Percentiles rank a stretch among this genome's conserved stretches.
Conservation (phyloP, 1,284 basidiomycete genomes). For the Gastroboletus turbinatus region DNA sequence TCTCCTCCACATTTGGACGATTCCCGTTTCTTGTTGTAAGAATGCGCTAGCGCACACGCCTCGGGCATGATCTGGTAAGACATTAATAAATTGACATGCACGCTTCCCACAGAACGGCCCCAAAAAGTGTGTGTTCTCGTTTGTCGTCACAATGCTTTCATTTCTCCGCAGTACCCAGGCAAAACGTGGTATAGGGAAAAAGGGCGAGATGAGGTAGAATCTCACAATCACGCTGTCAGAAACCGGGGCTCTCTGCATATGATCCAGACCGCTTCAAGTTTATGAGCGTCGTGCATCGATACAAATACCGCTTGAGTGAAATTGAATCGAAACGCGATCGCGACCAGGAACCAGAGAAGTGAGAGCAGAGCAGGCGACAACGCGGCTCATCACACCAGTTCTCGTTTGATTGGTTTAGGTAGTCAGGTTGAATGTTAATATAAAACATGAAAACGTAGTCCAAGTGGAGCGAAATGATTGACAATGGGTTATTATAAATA, state of each 20-base stretch:
- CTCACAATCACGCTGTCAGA: constrained; percentile 45
- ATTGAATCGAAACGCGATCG: neutral
- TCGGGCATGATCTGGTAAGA: constrained; percentile 51
- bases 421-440: too few relatives aligned
- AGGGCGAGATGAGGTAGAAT: constrained; percentile 73
- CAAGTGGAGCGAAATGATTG: too few relatives aligned
- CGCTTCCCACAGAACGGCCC: constrained; percentile 89
- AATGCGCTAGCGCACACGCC: constrained; percentile 86
- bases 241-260: neutral
- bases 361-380: neutral
- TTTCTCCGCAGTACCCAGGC: constrained; percentile 13
- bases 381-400: constrained; percentile 83
- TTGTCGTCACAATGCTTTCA: constrained; percentile 6
- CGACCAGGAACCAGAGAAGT: neutral
- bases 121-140: constrained; percentile 50
- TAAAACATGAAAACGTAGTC: too few relatives aligned
- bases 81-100: constrained; percentile 79
- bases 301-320: neutral
- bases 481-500: too few relatives aligned
- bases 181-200: constrained; percentile 55
- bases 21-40: constrained; percentile 49
- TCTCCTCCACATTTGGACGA: constrained; percentile 76
- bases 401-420: too few relatives aligned
- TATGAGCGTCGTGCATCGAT: neutral
- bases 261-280: neutral